Percentiles rank a stretch among this genome's conserved stretches.
These are phyloP conservation scores for Metschnikowia peoriensis DNA, from an alignment of 805 yeast genomes.

Conservation along the genomic window DNA sequence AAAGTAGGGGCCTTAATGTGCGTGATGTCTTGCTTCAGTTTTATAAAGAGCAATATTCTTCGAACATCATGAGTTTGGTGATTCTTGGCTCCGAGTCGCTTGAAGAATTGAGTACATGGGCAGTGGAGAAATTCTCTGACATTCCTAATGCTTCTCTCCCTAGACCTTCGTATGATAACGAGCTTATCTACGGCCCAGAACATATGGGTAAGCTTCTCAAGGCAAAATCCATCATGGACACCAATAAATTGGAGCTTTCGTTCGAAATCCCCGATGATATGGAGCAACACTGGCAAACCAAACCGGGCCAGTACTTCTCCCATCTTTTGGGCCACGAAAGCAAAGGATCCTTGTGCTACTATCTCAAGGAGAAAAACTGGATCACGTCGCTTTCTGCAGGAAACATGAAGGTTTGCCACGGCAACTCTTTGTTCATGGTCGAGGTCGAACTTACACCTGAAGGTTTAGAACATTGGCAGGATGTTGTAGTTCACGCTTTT, in stretches of 20 bases:
- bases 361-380: constrained; percentile 69
- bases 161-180: constrained; percentile 42
- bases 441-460: constrained; percentile 72
- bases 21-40: constrained; percentile 79
- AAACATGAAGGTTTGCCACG: constrained; percentile 60
- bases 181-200: constrained; percentile 47
- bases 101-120: constrained; percentile 71
- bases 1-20: constrained; percentile 60
- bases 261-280: constrained; percentile 78
- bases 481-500: constrained; percentile 58
- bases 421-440: constrained; percentile 64
- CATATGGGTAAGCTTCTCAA: constrained; percentile 54
- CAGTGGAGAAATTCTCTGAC: constrained; percentile 58
- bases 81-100: constrained; percentile 79
- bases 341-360: constrained; percentile 73
- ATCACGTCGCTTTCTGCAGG: constrained; percentile 80
- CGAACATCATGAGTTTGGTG: constrained; percentile 86
- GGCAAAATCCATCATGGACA: constrained; percentile 83
- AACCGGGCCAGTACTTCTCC: constrained; percentile 68
- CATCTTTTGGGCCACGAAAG: constrained; percentile 94
- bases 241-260: constrained; percentile 60
- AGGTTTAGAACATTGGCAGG: constrained; percentile 65
- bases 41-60: constrained; percentile 68
- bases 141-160: constrained; percentile 53
- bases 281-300: constrained; percentile 55